Percentiles rank a stretch among this genome's conserved stretches.
Evolutionary conservation across 306 rosid species (phyloP).

Genomic region (Vachellia pachyceras): DNA sequence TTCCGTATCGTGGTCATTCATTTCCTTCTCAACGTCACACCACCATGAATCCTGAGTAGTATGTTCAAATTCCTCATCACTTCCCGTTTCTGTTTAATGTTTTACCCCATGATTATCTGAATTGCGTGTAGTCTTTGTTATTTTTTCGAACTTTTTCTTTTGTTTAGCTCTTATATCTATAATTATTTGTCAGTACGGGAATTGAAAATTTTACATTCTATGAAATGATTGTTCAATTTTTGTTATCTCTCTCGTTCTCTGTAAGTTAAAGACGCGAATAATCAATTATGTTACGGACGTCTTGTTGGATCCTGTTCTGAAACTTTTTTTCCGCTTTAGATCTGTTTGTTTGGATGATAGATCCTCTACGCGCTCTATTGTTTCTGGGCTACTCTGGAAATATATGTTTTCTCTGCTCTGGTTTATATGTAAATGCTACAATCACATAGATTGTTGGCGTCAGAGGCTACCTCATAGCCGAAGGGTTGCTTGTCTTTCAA

Average conservation of each 20-base stretch:
- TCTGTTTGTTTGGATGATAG: conserved; percentile 41
- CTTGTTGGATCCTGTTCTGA: conserved; percentile 33
- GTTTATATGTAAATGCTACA: not conserved
- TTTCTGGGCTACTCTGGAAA: not conserved
- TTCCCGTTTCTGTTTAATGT: conserved; percentile 10
- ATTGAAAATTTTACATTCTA: conserved; percentile 16
- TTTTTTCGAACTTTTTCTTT: not conserved
- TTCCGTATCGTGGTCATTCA: conserved; percentile 28
- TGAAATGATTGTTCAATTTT: conserved; percentile 16
- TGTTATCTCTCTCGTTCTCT: not conserved
- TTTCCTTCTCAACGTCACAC: conserved; percentile 33
- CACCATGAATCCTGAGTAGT: conserved; percentile 98
- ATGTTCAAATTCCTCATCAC: conserved; percentile 39
- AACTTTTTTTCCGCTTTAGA: conserved; percentile 37
- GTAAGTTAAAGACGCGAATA: not conserved
- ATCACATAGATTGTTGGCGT: not conserved
- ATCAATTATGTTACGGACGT: conserved; percentile 7
- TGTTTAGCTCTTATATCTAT: conserved; percentile 48
- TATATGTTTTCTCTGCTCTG: conserved; percentile 33
- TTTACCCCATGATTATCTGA: not conserved
- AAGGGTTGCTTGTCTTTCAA: not conserved
- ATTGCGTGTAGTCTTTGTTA: not conserved
- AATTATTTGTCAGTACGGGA: not conserved
- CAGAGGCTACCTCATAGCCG: not conserved
- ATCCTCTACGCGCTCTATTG: conserved; percentile 35